Evolutionary conservation across 2,329 filamentous ascomycete genomes (phyloP).

Genomic region (Cercospora janseana): DNA sequence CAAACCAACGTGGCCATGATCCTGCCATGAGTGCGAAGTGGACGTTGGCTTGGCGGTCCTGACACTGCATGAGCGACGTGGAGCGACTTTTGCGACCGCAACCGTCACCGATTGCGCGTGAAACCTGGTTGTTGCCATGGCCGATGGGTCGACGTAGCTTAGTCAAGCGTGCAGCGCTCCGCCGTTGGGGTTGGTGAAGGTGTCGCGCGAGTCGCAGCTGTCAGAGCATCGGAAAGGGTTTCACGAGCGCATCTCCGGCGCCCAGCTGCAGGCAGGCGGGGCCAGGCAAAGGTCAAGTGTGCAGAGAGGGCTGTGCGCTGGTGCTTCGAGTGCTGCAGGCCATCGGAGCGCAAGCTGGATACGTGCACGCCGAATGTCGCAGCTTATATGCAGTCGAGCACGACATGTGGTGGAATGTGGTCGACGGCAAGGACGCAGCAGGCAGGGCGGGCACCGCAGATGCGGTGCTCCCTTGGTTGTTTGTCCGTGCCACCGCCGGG

Average conservation of each 20-base stretch:
- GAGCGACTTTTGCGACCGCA: too few relatives aligned
- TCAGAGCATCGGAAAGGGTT: neutral
- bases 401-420: slow-evolving; percentile 1
- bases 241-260: neutral
- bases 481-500: neutral
- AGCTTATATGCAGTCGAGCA: neutral
- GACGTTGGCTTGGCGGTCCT: too few relatives aligned
- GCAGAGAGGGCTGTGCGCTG: neutral
- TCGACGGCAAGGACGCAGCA: neutral
- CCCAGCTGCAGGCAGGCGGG: neutral
- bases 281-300: neutral
- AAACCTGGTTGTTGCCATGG: slow-evolving; percentile 5
- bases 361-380: neutral
- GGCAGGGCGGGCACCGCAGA: neutral
- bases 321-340: slow-evolving; percentile 1
- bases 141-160: neutral
- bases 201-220: neutral
- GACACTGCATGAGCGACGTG: too few relatives aligned
- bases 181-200: neutral
- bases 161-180: neutral
- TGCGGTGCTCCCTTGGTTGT: slow-evolving; percentile 2
- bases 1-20: too few relatives aligned
- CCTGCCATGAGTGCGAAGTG: too few relatives aligned
- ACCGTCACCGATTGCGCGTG: neutral
- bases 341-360: neutral